Evolutionary conservation across 306 rosid genomes (phyloP), one percentile per base, ranked within the genome.

Genomic region (Nissolia schottii): DNA sequence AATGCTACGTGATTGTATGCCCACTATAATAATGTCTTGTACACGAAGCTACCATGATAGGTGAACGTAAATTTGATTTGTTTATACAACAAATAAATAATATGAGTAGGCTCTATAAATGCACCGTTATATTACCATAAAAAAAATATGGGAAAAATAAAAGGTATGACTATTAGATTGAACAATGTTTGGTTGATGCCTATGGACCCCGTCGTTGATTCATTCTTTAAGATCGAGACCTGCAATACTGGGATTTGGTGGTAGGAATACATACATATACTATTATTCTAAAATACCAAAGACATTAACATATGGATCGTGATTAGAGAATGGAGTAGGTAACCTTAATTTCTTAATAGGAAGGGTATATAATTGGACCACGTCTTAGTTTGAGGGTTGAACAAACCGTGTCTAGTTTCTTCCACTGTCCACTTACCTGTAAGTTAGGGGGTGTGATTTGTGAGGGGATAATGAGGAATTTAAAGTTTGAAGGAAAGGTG

Each of bases 1-100:
- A 29, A 45, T 72, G 77, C 58, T 31, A 1, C 45, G 59, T 58
- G 77, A 58, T 59, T 72, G 77, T 59, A 29, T 19, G 16, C 15
- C 67, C 77, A 45, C 59, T 19, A n/a, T n/a, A n/a, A n/a, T n/a
- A 71, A 34, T 51, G 14, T 41, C 57, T 57, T 28, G 27, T 40
- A 56, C 12, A 27, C 15, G 23, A 54, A 24, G 43, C 15, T 35
- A 14, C 10, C 14, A 41, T 41, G 38, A 25, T 35, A 27, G 15
- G 29, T 35, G 62, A 32, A 31, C 50, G 14, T 24, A 32, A 67
- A 53, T 34, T 16, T 35, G 14, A 32, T 34, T 32, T 55, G n/a
- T 6, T 37, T 40, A 10, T 11, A 25, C n/a, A 55, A 34, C 16
- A n/a, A 1, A 15, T n/a, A 20, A 53, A 35, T 15, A 15, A 14